Evolutionary conservation across 2,329 filamentous ascomycete species (phyloP), one percentile per base, ranked within the genome.

Genomic region (Fusarium sp.): DNA sequence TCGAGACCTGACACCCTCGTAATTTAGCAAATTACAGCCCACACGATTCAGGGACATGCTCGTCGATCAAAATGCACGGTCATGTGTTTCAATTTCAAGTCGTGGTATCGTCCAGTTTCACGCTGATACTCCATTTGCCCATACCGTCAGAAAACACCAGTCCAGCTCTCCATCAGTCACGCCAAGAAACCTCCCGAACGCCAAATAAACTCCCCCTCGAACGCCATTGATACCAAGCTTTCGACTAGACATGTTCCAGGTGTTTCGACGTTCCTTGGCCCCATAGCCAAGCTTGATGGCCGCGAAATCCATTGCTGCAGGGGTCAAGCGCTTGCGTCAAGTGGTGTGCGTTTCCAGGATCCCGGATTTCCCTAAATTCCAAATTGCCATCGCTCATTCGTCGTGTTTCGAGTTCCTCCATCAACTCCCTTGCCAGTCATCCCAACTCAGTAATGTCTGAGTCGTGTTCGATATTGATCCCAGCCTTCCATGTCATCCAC

Each of bases 241-340:
- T 69, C 33, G 22, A 47, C 65, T 72, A 62, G 68, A 73, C 68
- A 59, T 47, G 33, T 74, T 67, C 72, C 71, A 72, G 47, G 45
- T 52, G 40, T 33, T 33, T 56, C 50, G 40, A 20, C n/a, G 42
- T 65, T 52, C 31, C 33, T 29, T 35, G 31, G 36, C 27, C 38
- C 38, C 62, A 42, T 56, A 45, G 22, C 47, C 54, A n/a, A 29
- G 33, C 42, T 60, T 42, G 36, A 45, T 25, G 6, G 36, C 7
- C 35, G 27, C 36, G 18, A 50, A 50, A 66, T 38, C 38, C 38
- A 45, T 60, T 20, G 38, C 27, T 20, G 58, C 58, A 40, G n/a
- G 27, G 61, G 38, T 42, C 36, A 50, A 40, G 13, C 20, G 33
- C 61, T 71, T 50, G 71, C 57, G 67, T 68, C 60, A 65, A 56